Percentiles rank a stretch among this genome's conserved stretches.
Evolutionary conservation across 2,329 filamentous ascomycete species (phyloP).

Genomic region (Arthrobotrys pseudoclavata): DNA sequence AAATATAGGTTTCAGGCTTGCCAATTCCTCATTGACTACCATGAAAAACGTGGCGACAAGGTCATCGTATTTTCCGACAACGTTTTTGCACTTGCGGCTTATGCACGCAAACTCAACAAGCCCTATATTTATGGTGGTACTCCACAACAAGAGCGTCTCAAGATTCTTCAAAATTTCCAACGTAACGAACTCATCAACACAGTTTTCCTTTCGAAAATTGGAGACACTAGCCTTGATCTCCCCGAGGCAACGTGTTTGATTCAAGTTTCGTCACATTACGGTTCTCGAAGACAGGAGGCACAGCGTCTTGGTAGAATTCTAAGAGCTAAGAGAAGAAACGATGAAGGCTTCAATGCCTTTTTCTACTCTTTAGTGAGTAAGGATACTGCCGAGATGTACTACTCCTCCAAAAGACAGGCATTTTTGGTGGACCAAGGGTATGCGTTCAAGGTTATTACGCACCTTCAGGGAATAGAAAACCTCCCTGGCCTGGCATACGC

Average conservation of each 20-base stretch:
- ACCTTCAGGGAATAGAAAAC: conserved; percentile 89
- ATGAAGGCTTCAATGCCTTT: conserved; percentile 98
- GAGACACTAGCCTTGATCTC: conserved; percentile 96
- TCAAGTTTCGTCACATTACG: conserved; percentile 97
- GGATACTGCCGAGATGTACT: conserved; percentile 98
- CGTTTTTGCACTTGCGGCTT: conserved; percentile 88
- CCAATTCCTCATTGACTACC: conserved; percentile 98
- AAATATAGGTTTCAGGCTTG: conserved; percentile 79
- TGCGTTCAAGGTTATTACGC: conserved; percentile 98
- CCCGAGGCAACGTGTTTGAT: conserved; percentile 97
- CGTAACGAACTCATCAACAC: conserved; percentile 91
- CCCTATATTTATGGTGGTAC: conserved; percentile 94
- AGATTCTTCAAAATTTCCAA: conserved; percentile 93
- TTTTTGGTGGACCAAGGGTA: conserved; percentile 99
- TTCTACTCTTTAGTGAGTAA: conserved; percentile 98
- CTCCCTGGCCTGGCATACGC: conserved; percentile 84
- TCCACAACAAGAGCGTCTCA: conserved; percentile 83
- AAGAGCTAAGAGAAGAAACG: conserved; percentile 92
- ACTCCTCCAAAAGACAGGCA: conserved; percentile 94
- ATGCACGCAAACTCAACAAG: conserved; percentile 85
- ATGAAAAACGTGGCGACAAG: conserved; percentile 94
- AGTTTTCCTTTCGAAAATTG: conserved; percentile 96
- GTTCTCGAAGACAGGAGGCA: conserved; percentile 94
- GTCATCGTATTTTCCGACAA: conserved; percentile 99
- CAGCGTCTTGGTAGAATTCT: conserved; percentile 93